Conservation (phyloP, 371 early-diverging fungal genomes). For the Mortierella sp. region DNA sequence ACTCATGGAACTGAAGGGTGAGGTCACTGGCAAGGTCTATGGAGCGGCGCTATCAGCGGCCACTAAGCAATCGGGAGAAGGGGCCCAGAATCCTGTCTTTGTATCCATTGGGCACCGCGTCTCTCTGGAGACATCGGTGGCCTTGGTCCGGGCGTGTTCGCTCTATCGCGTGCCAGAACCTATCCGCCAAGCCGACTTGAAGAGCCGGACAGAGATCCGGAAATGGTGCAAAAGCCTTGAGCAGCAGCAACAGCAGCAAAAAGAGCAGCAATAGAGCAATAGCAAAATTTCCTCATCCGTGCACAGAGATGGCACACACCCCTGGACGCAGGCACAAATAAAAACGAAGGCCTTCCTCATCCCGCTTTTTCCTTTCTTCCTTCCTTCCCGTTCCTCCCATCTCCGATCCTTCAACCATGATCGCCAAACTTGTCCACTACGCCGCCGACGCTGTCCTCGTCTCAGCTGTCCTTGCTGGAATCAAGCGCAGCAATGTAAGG, state of each 20-base stretch:
- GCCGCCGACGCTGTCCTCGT: constrained; percentile 78
- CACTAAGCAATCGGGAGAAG: constrained; percentile 54
- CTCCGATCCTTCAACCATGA: constrained; percentile 44
- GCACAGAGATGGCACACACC: neutral
- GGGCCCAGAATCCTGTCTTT: constrained; percentile 80
- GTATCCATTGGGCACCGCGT: constrained; percentile 87
- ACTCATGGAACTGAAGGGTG: constrained; percentile 30
- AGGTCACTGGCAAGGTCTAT: constrained; percentile 61
- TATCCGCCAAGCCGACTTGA: constrained; percentile 85
- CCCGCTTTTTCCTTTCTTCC: neutral
- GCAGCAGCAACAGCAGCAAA: neutral
- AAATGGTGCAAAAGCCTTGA: constrained; percentile 28
- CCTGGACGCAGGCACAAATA: neutral
- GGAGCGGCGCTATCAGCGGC: constrained; percentile 65
- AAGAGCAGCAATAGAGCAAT: neutral
- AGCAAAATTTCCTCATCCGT: constrained; percentile 10
- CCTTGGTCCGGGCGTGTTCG: constrained; percentile 70
- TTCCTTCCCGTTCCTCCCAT: constrained; percentile 2
- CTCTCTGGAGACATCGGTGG: constrained; percentile 72
- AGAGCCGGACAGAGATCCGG: constrained; percentile 60
- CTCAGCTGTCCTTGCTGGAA: constrained; percentile 80
- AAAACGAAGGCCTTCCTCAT: neutral
- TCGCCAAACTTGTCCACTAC: constrained; percentile 71
- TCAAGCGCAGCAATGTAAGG: constrained; percentile 75
- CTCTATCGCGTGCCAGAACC: constrained; percentile 89